Base-by-base conservation (phyloP, 768 basidiomycete species). In the Russula abietina region DNA sequence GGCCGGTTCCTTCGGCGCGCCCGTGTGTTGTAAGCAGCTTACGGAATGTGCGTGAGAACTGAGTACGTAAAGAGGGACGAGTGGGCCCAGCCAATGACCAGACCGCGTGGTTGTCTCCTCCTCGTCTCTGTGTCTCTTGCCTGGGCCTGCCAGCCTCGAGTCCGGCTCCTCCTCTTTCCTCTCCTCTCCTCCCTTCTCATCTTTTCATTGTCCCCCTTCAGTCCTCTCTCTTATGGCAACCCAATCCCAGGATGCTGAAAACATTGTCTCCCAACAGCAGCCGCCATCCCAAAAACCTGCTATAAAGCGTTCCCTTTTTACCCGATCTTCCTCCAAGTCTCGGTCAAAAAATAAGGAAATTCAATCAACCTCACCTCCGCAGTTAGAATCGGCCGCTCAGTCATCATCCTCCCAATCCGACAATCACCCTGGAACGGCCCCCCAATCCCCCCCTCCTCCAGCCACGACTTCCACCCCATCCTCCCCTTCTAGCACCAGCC, bases 251-350 rank as follows among this genome's bases (percentile, higher is more conserved):
- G 19, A 30, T 16, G 0, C 3, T 38, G 28, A 53, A 4, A 33
- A 39, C 0, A 2, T 56, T 28, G 55, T 26, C 9, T 45, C 61
- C 16, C 17, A 57, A 30, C 30, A 57, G 30, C 55, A 45, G 26
- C 6, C 46, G 4, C n/a, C 65, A 38, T 43, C 65, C 24, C 19
- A 32, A 46, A 62, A 62, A 11, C 55, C 45, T 22, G 14, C 10
- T 19, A 14, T 59, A 54, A 66, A 59, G 49, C 61, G 56, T 28
- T 49, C 51, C 41, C 55, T 67, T 38, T 68, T 68, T 22, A 26
- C 67, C 56, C 55, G 65, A 59, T 57, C 62, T 63, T 41, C 60
- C 36, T 38, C 67, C 22, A 66, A 66, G 33, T 48, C 55, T 36
- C 38, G 38, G 22, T 38, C 61, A 7, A 60, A 62, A 57, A 68